Base-by-base conservation (phyloP, 169 alveolate genomes). In the Cryptosporidium muris region DNA sequence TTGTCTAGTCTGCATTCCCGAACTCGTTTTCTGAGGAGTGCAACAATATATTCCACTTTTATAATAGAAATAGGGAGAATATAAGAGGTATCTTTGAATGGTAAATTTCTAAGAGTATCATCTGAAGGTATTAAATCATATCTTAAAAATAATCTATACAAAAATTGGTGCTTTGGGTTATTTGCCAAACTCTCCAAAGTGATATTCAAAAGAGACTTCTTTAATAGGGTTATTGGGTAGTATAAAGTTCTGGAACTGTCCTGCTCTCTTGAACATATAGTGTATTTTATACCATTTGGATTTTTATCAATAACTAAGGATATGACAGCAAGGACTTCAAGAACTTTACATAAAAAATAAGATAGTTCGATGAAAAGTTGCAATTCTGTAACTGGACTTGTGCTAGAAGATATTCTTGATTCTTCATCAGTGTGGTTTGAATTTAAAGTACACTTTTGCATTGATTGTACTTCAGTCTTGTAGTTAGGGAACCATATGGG, bases 401-500 rank as follows among this genome's bases (percentile, higher is more conserved):
- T 36, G 62, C 37, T 66, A 49, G 81, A 2, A 2, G 47, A 14
- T n/a, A 37, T 66, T 3, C 62, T 40, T 7, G 60, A 36, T 54
- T 40, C 34, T 3, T 16, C 12, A 7, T 40, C 85, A 2, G 54
- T 51, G 2, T 52, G 58, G 2, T 58, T 34, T 47, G 12, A 25
- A 1, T 2, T 34, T 2, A 56, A 25, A 14, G 45, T 36, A 36
- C 48, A 11, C 56, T 38, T 43, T 36, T 45, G 1, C n/a, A 40
- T 66, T 2, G 1, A 14, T 34, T 34, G n/a, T 5, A 4, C 2
- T 6, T 60, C 48, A 34, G 4, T 9, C 6, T 3, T 40, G 45
- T 58, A 48, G 16, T 74, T 74, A 25, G 85, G 85, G 34, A 74
- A 74, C 85, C 85, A 74, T 37, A 42, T 47, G 9, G 85, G 85